Conservation (phyloP, 768 basidiomycete species). For the Macrolepiota albuminosa region DNA sequence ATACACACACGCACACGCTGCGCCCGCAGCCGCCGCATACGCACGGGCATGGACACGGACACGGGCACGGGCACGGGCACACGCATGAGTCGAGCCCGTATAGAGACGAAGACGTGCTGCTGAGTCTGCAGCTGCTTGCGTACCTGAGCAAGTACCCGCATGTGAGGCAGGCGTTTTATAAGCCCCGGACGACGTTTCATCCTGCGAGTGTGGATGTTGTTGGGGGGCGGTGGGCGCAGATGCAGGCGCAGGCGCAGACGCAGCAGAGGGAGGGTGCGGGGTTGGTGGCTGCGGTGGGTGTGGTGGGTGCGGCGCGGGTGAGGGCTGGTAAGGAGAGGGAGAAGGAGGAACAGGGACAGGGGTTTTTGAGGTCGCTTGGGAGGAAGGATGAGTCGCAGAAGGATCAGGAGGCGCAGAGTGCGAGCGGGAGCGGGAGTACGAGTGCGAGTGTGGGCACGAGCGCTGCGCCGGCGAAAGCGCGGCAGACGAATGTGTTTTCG, state of each 20-base stretch:
- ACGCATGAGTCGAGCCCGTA: slow-evolving; percentile 58
- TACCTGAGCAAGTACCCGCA: slow-evolving; percentile 98
- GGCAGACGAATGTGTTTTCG: slow-evolving; percentile 90
- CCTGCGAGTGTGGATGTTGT: slow-evolving; percentile 55
- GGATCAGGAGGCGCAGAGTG: not conserved
- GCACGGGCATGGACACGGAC: not conserved
- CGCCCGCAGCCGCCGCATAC: not conserved
- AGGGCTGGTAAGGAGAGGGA: slow-evolving; percentile 2
- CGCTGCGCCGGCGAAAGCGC: slow-evolving; percentile 19
- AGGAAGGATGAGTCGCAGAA: slow-evolving; percentile 39
- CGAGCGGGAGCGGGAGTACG: not conserved
- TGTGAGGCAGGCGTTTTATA: slow-evolving; percentile 93
- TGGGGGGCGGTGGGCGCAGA: slow-evolving; percentile 24
- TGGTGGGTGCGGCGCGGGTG: not conserved
- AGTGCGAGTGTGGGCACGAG: not conserved
- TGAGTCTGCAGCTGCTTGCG: slow-evolving; percentile 88
- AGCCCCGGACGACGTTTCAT: slow-evolving; percentile 77
- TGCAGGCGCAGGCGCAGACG: slow-evolving; percentile 8
- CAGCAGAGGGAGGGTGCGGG: slow-evolving; percentile 24
- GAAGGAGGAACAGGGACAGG: not conserved
- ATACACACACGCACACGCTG: too few species aligned
- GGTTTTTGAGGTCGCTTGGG: slow-evolving; percentile 13
- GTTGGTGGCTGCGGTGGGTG: not conserved
- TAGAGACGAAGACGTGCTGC: slow-evolving; percentile 90
- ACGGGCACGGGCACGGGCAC: not conserved